phyloP scores from a whole-genome alignment of 257 asterid species.

The Solanum neorickii region DNA sequence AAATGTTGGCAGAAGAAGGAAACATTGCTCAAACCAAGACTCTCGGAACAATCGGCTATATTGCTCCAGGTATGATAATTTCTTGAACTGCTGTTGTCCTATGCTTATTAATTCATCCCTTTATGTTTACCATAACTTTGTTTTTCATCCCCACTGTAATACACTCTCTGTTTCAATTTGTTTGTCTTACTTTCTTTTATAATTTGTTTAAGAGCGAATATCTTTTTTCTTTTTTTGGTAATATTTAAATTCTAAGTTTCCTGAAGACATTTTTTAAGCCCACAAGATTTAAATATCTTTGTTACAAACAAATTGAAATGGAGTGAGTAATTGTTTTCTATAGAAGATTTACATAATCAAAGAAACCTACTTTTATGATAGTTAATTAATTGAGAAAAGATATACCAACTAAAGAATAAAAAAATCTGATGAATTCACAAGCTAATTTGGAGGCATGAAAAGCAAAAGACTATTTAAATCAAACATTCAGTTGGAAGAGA shows the following conservation, averaged over 20 bases:
- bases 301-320: too few relatives aligned
- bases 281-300: too few relatives aligned
- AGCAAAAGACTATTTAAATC: not conserved
- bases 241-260: too few relatives aligned
- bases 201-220: too few relatives aligned
- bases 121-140: not conserved
- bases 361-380: too few relatives aligned
- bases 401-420: not conserved
- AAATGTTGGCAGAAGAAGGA: conserved; percentile 18
- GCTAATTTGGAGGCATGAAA: not conserved
- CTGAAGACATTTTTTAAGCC: too few relatives aligned
- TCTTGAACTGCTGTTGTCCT: not conserved
- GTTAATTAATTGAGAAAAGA: not conserved
- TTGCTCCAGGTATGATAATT: conserved; percentile 31
- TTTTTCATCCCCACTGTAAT: too few relatives aligned
- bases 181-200: too few relatives aligned
- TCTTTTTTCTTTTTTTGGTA: too few relatives aligned
- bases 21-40: conserved; percentile 13
- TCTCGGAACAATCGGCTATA: conserved; percentile 34
- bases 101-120: not conserved
- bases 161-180: too few relatives aligned
- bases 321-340: too few relatives aligned
- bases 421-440: not conserved
- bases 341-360: too few relatives aligned
- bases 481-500: not conserved